These are phyloP conservation scores for Crepidotus variabilis DNA, from an alignment of 768 basidiomycete species.

Conservation along the genomic window DNA sequence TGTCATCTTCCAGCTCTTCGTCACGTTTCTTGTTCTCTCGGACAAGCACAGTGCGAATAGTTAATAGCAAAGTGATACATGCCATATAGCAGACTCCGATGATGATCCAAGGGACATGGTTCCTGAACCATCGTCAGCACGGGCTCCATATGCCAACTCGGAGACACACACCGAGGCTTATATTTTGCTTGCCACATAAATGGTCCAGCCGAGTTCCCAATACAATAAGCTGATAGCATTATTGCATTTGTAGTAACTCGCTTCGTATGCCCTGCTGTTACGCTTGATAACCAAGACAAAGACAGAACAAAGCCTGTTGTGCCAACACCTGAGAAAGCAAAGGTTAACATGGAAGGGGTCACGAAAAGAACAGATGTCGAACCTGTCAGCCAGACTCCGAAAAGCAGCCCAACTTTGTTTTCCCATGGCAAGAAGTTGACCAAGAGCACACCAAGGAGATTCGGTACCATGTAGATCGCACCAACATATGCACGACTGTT, in stretches of 20 bases:
- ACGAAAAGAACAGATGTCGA: constrained; percentile 1
- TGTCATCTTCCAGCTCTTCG: constrained; percentile 44
- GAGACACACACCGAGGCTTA: constrained; percentile 49
- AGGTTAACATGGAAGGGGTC: background rate
- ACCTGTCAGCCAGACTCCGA: constrained; percentile 54
- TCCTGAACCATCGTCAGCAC: constrained; percentile 33
- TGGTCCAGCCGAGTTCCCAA: constrained; percentile 65
- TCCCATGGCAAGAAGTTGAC: constrained; percentile 63
- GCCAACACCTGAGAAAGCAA: constrained; percentile 34
- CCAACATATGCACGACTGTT: constrained; percentile 65
- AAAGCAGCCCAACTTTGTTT: constrained; percentile 63
- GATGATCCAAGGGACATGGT: constrained; percentile 74
- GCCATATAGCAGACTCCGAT: constrained; percentile 60
- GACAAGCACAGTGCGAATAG: constrained; percentile 50
- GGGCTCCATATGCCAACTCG: background rate
- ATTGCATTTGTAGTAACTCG: constrained; percentile 69
- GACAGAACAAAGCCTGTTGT: constrained; percentile 58
- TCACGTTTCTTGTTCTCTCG: constrained; percentile 67
- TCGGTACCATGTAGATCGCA: constrained; percentile 59
- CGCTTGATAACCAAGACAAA: constrained; percentile 60
- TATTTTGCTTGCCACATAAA: constrained; percentile 76
- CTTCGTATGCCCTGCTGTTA: constrained; percentile 74
- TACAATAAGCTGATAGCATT: constrained; percentile 65
- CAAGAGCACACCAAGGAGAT: constrained; percentile 58
- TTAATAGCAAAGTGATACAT: constrained; percentile 44